Percentiles rank a stretch among this genome's conserved stretches.
phyloP scores from a whole-genome alignment of 2,329 filamentous ascomycete genomes.

The Lomentospora prolificans region DNA sequence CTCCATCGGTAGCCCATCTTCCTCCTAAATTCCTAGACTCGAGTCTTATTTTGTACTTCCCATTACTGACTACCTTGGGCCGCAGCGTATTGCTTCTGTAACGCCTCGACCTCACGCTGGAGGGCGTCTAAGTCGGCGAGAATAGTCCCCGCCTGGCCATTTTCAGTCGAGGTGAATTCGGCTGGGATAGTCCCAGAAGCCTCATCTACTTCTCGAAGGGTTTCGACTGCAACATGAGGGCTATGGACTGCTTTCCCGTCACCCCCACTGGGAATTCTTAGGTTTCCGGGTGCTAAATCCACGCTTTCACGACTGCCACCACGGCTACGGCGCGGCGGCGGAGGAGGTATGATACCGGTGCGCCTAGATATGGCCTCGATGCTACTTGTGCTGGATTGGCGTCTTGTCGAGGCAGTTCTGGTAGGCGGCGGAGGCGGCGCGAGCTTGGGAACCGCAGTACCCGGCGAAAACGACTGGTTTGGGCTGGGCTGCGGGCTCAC shows the following conservation, averaged over 20 bases:
- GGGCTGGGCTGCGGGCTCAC: neutral
- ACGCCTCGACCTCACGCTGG: slow-evolving; percentile 65
- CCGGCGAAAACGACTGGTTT: neutral
- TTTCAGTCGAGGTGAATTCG: slow-evolving; percentile 13
- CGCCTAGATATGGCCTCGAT: slow-evolving; percentile 24
- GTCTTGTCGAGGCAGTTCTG: slow-evolving; percentile 31
- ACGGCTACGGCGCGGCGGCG: slow-evolving; percentile 36
- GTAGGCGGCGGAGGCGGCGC: slow-evolving; percentile 32
- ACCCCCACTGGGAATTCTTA: slow-evolving; percentile 24
- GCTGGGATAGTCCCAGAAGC: slow-evolving; percentile 12
- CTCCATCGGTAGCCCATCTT: too few species aligned
- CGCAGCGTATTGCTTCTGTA: slow-evolving; percentile 19
- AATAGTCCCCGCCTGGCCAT: slow-evolving; percentile 44
- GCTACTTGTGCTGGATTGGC: slow-evolving; percentile 32
- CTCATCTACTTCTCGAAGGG: neutral
- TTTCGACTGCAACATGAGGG: neutral
- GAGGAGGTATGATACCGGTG: slow-evolving; percentile 30
- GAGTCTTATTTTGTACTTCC: neutral
- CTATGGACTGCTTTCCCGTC: slow-evolving; percentile 12
- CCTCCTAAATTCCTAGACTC: neutral
- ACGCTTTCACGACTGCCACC: slow-evolving; percentile 35
- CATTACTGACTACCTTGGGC: neutral
- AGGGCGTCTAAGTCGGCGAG: slow-evolving; percentile 62
- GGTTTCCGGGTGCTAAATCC: slow-evolving; percentile 18
- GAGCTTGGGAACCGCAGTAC: slow-evolving; percentile 10